Evolutionary conservation across 306 rosid species (phyloP).

Genomic region (Prunus mira): DNA sequence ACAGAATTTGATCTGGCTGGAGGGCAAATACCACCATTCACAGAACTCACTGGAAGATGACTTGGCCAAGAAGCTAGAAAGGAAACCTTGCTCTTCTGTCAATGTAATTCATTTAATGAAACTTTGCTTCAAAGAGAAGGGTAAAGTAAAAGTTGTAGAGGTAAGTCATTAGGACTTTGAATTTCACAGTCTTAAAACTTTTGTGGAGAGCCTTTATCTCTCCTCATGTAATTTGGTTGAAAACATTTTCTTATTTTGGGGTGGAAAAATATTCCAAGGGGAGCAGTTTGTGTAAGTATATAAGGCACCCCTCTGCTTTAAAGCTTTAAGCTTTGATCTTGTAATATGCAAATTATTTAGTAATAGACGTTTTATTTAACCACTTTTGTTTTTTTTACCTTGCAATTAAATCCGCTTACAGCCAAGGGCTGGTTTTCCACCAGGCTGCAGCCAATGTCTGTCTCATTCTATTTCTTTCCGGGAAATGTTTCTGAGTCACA

Average conservation of each 20-base stretch:
- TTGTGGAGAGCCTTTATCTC: no score
- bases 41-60: slow-evolving; percentile 46
- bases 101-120: not conserved
- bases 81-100: not conserved
- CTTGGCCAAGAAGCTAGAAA: not conserved
- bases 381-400: not conserved
- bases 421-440: not conserved
- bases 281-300: no score
- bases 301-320: not conserved
- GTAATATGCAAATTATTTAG: not conserved
- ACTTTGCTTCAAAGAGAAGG: no score
- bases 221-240: not conserved
- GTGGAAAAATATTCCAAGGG: no score
- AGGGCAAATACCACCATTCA: slow-evolving; percentile 5
- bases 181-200: no score
- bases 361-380: not conserved
- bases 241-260: not conserved
- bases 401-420: not conserved
- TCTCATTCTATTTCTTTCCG: no score
- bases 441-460: not conserved
- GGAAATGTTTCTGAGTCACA: not conserved
- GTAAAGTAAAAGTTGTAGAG: no score
- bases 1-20: slow-evolving; percentile 14
- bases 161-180: no score
- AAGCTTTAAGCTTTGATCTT: not conserved